Evolutionary conservation across 1,139 yeast species (phyloP).

Genomic region (Geotrichum siamense): DNA sequence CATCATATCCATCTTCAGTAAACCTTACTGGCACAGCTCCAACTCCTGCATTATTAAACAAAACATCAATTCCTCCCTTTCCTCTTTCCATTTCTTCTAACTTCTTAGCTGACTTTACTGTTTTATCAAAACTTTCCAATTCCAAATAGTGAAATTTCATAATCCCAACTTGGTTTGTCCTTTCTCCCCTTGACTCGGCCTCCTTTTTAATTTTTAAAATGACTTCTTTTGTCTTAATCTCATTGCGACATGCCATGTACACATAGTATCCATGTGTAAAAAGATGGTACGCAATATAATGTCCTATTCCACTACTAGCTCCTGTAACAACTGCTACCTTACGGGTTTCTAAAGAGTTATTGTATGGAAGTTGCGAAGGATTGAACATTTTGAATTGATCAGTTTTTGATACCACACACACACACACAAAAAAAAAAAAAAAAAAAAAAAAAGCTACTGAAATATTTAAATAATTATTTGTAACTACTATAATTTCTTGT

Average conservation of each 20-base stretch:
- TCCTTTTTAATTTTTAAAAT: slow-evolving; percentile 49
- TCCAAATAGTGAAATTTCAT: slow-evolving; percentile 56
- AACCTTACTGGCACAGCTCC: slow-evolving; percentile 63
- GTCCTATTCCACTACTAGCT: slow-evolving; percentile 76
- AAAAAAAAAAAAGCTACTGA: too few relatives aligned
- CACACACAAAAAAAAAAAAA: too few relatives aligned
- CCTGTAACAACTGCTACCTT: slow-evolving; percentile 70
- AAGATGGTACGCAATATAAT: slow-evolving; percentile 64
- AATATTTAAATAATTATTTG: too few relatives aligned
- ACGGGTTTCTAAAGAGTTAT: slow-evolving; percentile 30
- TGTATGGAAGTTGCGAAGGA: slow-evolving; percentile 26
- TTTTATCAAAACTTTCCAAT: slow-evolving; percentile 50
- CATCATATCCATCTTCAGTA: slow-evolving; percentile 69
- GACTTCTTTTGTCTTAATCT: slow-evolving; percentile 49
- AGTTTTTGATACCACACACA: too few relatives aligned
- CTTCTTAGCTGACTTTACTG: slow-evolving; percentile 47
- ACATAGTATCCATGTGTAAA: slow-evolving; percentile 72
- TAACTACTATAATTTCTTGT: too few relatives aligned
- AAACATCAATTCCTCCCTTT: slow-evolving; percentile 45
- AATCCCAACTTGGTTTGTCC: slow-evolving; percentile 41
- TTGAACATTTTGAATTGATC: too few relatives aligned
- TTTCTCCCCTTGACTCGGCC: slow-evolving; percentile 39
- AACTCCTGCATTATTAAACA: slow-evolving; percentile 76
- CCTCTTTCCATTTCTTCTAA: slow-evolving; percentile 44
- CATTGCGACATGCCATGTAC: slow-evolving; percentile 65